Base-by-base conservation (phyloP, 768 basidiomycete species). In the Candolleomyces eurysporus region DNA sequence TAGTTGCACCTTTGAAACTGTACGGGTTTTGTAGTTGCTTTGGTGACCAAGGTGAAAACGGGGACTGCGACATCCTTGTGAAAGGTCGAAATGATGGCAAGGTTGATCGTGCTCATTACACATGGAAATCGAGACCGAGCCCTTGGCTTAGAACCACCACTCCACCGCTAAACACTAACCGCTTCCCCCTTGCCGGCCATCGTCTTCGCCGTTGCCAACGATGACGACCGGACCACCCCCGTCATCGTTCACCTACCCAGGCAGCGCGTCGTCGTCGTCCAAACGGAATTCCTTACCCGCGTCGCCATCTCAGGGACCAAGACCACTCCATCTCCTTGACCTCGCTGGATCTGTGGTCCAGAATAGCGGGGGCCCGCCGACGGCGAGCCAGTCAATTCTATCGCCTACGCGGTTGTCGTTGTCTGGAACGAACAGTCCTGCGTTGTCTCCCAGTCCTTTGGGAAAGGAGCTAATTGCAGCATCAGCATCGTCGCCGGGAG, bases 321-420 rank as follows among this genome's bases (percentile, higher is more conserved):
- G 81, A 42, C 79, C 82, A 9, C 74, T 85, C 36, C 83, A 81
- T 60, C 77, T 85, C 42, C 71, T 79, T 50, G 72, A 78, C 60
- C 30, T 61, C 45, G 52, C 60, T 42, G 73, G 75, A 30, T 36
- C 30, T 17, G 11, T 60, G 21, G 36, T 13, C 19, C 11, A 30
- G 11, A 26, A 11, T 9, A 9, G 21, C n/a, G 32, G 50, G 45
- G 75, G 72, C 50, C 42, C 59, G 43, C 52, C 56, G 17, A 48
- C 61, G 43, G 36, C 36, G 5, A 36, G 36, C 11, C 11, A 8
- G 36, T 50, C 53, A 39, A 36, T 58, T 19, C n/a, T 48, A 57
- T 40, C 60, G 58, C 48, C 65, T 61, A 39, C 62, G 60, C 26
- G 42, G 48, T 43, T 65, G 67, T n/a, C 63, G 70, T 30, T 51